Base-by-base conservation (phyloP, 495 filamentous ascomycete species). In the Thermochaetoides thermophila region DNA sequence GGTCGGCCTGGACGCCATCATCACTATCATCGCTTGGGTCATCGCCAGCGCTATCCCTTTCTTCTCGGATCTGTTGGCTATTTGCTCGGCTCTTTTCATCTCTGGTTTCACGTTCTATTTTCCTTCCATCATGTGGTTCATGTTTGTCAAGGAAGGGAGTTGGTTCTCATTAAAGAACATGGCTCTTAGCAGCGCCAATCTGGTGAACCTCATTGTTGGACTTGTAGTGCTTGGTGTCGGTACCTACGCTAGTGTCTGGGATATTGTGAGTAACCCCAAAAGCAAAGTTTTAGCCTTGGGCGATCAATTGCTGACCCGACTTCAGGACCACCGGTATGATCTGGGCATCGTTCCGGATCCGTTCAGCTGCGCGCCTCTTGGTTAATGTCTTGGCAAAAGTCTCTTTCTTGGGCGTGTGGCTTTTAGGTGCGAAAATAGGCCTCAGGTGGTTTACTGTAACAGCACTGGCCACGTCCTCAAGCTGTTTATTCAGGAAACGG, bases 11-110 rank as follows among this genome's bases (percentile, higher is more conserved):
- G 65, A 69, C 4, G 35, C 64, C n/a, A 29, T 39, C 31, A 55
- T 84, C 17, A 82, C 77, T 54, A 29, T 76, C 7, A 27, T 81
- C 6, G 74, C 76, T 6, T 84, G 75, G 73, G 56, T 84, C 37
- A 74, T 85, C 43, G 75, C 78, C 7, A 64, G 73, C 36, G 69
- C 74, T 1, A 78, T 84, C 17, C 81, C 81, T 0, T 70, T 78
- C 43, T 84, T 84, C 57, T 73, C 66, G 43, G 64, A 72, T 32
- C 50, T 84, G 32, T 55, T 84, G 13, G 65, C 64, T 15, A 63
- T 74, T 36, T 60, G 71, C 23, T 74, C 73, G 11, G 63, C 74
- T 3, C 50, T 80, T 22, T 75, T 81, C 36, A 57, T 74, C 34
- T 69, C 62, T 17, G 72, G 71, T 38, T 79, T 78, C 49, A 72